Conservation (phyloP, 805 yeast species). For the Naumovozyma baii region DNA sequence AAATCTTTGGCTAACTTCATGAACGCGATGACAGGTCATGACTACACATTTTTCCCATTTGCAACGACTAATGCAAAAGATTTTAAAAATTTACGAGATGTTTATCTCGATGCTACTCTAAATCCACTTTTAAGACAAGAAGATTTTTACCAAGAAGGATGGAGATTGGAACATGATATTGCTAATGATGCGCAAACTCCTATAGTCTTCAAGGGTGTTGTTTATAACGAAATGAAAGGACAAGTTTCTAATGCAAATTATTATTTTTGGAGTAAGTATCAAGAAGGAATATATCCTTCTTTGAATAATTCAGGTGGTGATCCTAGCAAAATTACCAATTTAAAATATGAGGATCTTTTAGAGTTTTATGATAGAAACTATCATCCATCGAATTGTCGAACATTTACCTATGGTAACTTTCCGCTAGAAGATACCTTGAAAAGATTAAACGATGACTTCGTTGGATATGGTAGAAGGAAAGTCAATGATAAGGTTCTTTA, state of each 20-base stretch:
- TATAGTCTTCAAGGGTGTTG: constrained; percentile 83
- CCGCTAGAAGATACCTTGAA: constrained; percentile 52
- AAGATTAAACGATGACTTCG: constrained; percentile 43
- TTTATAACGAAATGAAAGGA: constrained; percentile 97
- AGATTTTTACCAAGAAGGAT: constrained; percentile 93
- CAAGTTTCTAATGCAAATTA: constrained; percentile 86
- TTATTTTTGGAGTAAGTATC: constrained; percentile 73
- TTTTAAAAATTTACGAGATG: constrained; percentile 72
- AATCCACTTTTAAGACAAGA: constrained; percentile 67
- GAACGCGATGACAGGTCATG: constrained; percentile 99
- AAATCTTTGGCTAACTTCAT: constrained; percentile 90
- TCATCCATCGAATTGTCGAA: constrained; percentile 82
- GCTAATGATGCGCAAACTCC: constrained; percentile 50
- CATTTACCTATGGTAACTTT: constrained; percentile 80
- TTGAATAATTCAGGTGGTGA: constrained; percentile 92
- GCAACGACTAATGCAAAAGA: constrained; percentile 85
- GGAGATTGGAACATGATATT: constrained; percentile 79
- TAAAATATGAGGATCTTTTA: constrained; percentile 64
- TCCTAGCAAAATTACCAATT: constrained; percentile 66
- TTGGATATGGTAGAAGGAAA: constrained; percentile 44
- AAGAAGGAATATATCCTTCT: constrained; percentile 74
- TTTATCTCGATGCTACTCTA: constrained; percentile 79
- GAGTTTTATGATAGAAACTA: constrained; percentile 69
- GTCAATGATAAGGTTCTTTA: constrained; percentile 10
- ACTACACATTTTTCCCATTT: constrained; percentile 91